Conservation (phyloP, 768 basidiomycete genomes). For the Trametes meyenii region DNA sequence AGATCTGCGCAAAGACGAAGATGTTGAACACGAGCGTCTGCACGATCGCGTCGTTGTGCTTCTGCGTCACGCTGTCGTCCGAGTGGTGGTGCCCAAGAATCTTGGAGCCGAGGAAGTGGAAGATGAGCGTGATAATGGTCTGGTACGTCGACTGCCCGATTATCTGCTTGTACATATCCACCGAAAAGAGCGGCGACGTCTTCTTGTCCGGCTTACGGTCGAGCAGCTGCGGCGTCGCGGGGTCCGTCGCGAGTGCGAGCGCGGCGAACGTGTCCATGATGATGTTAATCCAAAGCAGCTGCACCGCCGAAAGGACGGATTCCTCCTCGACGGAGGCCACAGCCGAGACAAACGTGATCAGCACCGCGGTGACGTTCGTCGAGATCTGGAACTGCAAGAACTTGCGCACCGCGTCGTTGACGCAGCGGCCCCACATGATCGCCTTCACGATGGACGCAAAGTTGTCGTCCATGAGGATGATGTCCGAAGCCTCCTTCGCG, state of each 20-base stretch:
- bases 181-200: conserved; percentile 84
- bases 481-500: conserved; percentile 98
- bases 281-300: conserved; percentile 97
- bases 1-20: conserved; percentile 98
- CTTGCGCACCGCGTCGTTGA: conserved; percentile 97
- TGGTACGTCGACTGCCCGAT: conserved; percentile 88
- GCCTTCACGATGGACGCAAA: conserved; percentile 96
- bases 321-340: conserved; percentile 74
- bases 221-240: conserved; percentile 77
- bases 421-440: conserved; percentile 99
- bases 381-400: conserved; percentile 96
- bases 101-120: conserved; percentile 79
- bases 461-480: conserved; percentile 98
- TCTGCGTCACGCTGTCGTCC: conserved; percentile 33
- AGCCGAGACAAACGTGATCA: conserved; percentile 91
- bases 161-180: conserved; percentile 98
- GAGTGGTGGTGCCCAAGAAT: conserved; percentile 65
- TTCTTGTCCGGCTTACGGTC: conserved; percentile 92
- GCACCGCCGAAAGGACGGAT: conserved; percentile 94
- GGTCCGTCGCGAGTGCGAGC: conserved; percentile 95
- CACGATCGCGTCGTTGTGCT: conserved; percentile 50
- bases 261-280: conserved; percentile 99
- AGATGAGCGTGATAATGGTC: conserved; percentile 76
- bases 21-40: conserved; percentile 94
- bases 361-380: conserved; percentile 93